phyloP scores from a whole-genome alignment of 306 rosid species.

The Casuarina cunninghamiana region DNA sequence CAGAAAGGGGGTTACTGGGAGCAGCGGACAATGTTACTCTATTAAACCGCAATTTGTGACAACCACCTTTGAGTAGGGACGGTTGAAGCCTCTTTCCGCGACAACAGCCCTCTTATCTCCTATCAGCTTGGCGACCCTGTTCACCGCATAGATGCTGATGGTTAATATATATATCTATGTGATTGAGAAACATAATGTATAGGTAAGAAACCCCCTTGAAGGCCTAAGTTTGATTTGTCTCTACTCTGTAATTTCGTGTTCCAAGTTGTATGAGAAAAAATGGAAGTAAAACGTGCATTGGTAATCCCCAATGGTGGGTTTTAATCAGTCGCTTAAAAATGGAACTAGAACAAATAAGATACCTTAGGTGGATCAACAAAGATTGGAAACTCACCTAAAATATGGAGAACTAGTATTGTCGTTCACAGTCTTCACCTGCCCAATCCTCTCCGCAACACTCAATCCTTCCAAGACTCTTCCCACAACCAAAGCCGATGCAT shows the following conservation, averaged over 20 bases:
- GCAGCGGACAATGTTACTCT: conserved; percentile 25
- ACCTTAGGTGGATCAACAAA: background rate
- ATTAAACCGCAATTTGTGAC: conserved; percentile 67
- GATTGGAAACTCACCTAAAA: conserved; percentile 46
- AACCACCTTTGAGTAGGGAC: conserved; percentile 66
- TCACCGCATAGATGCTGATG: background rate
- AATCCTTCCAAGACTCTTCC: conserved; percentile 61
- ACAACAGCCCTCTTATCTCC: conserved; percentile 89
- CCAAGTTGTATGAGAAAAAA: too few relatives aligned
- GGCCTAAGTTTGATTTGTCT: too few relatives aligned
- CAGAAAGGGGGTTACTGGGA: conserved; percentile 11
- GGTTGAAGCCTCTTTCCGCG: conserved; percentile 89
- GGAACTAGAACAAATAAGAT: background rate
- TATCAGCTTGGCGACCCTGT: conserved; percentile 87
- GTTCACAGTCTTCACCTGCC: conserved; percentile 71
- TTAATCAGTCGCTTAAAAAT: background rate
- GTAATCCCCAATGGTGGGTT: background rate
- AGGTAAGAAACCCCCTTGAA: too few relatives aligned
- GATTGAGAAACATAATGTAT: background rate
- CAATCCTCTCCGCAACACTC: conserved; percentile 65
- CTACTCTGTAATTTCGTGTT: too few relatives aligned
- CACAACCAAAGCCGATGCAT: conserved; percentile 47
- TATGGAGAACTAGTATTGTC: conserved; percentile 83
- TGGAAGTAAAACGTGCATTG: too few relatives aligned
- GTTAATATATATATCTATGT: conserved; percentile 15